Base-by-base conservation (phyloP, 164 flowering plant genomes). In the Chloranthus sessilifolius region DNA sequence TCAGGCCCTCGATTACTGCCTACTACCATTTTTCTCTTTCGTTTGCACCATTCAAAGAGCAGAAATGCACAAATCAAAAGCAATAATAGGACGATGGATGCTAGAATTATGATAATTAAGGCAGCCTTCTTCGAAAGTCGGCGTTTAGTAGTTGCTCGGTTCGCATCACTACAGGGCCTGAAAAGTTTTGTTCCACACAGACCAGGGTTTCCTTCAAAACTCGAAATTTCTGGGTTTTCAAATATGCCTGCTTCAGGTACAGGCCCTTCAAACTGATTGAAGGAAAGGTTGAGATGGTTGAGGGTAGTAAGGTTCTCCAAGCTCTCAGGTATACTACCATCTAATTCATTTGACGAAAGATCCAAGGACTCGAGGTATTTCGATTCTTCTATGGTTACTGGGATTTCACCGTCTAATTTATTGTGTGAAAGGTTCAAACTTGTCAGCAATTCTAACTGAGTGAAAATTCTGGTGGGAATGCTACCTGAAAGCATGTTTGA, bases 361-460 rank as follows among this genome's bases (percentile, higher is more conserved):
- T 88, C 94, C 12, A 88, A 73, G 15, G 71, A 63, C 49, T 1
- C 45, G 7, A 87, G 70, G 31, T 69, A 63, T 47, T 59, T 65
- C 62, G 85, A 47, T 17, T 66, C 55, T 29, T 65, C 72, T 35
- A 85, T 53, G 10, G 34, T 55, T 40, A 38, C 65, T 2, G 86
- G 86, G 17, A 88, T 43, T 36, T 46, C 54, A 14, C 91, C 91
- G 50, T 54, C 56, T 43, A 86, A 52, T 25, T 41, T 53, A 43
- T 83, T 87, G n/a, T 58, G 42, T 10, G 95, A 87, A 44, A 87
- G 77, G 52, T 87, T 81, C 58, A 87, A 55, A 62, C 47, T 52
- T 26, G 58, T 62, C 5, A 83, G 74, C 46, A 60, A 37, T 38
- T 58, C 54, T 48, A 59, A 44, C 15, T 15, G 19, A 39, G 53